Percentiles rank a stretch among this genome's conserved stretches.
phyloP scores from a whole-genome alignment of 169 alveolate species.

The Eimeria sp. region DNA sequence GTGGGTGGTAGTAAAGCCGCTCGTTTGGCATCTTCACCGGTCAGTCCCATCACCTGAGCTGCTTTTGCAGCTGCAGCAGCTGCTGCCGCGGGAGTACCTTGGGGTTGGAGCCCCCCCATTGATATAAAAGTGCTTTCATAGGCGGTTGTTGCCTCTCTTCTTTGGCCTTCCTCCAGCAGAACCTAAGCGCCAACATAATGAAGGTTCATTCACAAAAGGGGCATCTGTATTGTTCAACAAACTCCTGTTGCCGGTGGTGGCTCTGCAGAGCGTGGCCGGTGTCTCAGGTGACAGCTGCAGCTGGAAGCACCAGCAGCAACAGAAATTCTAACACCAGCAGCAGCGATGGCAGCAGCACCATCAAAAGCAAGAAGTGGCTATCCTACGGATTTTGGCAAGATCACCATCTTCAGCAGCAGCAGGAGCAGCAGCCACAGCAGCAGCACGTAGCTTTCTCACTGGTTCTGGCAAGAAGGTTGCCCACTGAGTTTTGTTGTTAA shows the following conservation, averaged over 20 bases:
- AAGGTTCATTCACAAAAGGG: not conserved
- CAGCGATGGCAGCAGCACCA: constrained; percentile 6
- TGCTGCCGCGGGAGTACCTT: not conserved
- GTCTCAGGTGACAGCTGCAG: constrained; percentile 2
- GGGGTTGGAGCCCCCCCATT: not conserved
- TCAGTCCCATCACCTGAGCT: not conserved
- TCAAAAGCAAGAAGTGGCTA: not conserved
- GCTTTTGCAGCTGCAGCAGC: not conserved
- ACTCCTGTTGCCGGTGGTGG: not conserved
- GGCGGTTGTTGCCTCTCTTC: constrained; percentile 17
- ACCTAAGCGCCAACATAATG: not conserved
- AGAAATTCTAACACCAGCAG: not conserved
- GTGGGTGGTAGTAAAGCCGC: constrained; percentile 47
- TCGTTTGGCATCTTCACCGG: not conserved
- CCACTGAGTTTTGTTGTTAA: not conserved
- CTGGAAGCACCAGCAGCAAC: not conserved
- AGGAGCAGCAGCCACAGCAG: constrained; percentile 20
- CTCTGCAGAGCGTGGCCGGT: not conserved
- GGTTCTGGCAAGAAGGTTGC: not conserved
- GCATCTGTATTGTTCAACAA: not conserved
- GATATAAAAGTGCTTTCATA: constrained; percentile 1
- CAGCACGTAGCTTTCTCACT: not conserved
- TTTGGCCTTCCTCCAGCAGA: not conserved
- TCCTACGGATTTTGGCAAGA: not conserved
- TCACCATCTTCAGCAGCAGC: not conserved